Conservation (phyloP, 202 grass and related monocot species). For the Bolboschoenoplectus hybrid region DNA sequence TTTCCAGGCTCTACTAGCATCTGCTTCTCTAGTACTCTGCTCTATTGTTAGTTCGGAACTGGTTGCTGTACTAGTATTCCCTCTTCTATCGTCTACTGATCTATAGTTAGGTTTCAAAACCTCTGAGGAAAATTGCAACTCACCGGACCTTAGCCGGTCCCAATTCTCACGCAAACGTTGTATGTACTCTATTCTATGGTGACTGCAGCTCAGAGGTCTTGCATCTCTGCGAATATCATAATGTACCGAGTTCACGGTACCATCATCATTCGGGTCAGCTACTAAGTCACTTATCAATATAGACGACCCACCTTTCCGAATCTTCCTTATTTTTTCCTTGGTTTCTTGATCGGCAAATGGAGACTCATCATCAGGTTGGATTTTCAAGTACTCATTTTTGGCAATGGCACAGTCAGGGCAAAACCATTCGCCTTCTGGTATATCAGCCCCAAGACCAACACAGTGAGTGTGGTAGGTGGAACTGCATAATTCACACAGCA, state of each 20-base stretch:
- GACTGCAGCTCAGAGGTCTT: constrained; percentile 50
- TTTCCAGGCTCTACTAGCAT: constrained; percentile 77
- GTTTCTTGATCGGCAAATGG: constrained; percentile 29
- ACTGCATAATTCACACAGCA: constrained; percentile 81
- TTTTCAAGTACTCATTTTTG: constrained; percentile 59
- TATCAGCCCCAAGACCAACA: constrained; percentile 49
- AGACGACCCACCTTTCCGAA: constrained; percentile 34
- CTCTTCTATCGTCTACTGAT: constrained; percentile 29
- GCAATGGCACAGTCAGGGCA: constrained; percentile 57
- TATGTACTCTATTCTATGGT: constrained; percentile 52
- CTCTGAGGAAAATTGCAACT: constrained; percentile 48
- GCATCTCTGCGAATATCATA: constrained; percentile 39
- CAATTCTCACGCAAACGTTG: constrained; percentile 61
- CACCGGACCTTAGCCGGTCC: constrained; percentile 54
- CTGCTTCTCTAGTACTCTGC: constrained; percentile 1
- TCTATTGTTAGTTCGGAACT: constrained; percentile 8
- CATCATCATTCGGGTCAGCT: constrained; percentile 18
- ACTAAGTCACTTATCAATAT: constrained; percentile 37
- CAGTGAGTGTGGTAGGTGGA: constrained; percentile 59
- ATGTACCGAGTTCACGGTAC: constrained; percentile 17
- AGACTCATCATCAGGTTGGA: constrained; percentile 42
- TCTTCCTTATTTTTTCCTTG: constrained; percentile 39
- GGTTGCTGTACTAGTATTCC: background rate
- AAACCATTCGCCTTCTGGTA: constrained; percentile 85
- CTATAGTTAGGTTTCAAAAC: constrained; percentile 14